Base-by-base conservation (phyloP, 257 asterid species). In the Voacanga thouarsii region DNA sequence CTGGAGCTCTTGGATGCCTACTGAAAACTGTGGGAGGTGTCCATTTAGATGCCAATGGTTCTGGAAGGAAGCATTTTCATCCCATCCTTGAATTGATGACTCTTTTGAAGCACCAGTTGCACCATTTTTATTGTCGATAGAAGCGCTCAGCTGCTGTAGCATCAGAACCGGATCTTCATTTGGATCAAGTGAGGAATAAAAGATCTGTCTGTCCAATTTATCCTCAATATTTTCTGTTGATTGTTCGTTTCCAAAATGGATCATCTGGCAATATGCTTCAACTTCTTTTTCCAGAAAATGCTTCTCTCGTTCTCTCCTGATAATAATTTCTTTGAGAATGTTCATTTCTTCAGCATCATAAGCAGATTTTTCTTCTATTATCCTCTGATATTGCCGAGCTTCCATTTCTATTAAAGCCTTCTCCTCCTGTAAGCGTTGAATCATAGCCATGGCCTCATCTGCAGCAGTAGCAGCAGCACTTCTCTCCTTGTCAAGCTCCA, bases 371-470 rank as follows among this genome's bases (percentile, higher is more conserved):
- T 89, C 99, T 81, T 96, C 98, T 23, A 89, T 67, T 53, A 96
- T 80, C 88, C 99, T 86, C 84, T 89, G 91, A 79, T 88, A 90
- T 76, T 96, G 99, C 72, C 96, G 88, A 76, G 98, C 97, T 75
- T 93, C 97, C 94, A 96, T 96, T 84, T 88, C 92, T 78, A 93
- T 83, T 72, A 86, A 84, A 11, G 97, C 96, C 85, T 95, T 95
- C 81, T 95, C 99, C 69, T 85, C 96, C 81, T 93, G 98, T n/a
- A 95, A 91, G 44, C 99, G 97, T 30, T 86, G 87, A 82, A 95
- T 95, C 99, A 95, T 95, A 67, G 98, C 97, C 98, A 95, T 90
- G 57, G 98, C 96, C 90, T 93, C 99, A 56, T 95, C 99, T 23
- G 99, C 99, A 78, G 99, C 98, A 79, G 81, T 72, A 49, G 97